These are phyloP conservation scores for Phytophthora crassamura DNA, from an alignment of 352 stramenopile species.

Conservation along the genomic window DNA sequence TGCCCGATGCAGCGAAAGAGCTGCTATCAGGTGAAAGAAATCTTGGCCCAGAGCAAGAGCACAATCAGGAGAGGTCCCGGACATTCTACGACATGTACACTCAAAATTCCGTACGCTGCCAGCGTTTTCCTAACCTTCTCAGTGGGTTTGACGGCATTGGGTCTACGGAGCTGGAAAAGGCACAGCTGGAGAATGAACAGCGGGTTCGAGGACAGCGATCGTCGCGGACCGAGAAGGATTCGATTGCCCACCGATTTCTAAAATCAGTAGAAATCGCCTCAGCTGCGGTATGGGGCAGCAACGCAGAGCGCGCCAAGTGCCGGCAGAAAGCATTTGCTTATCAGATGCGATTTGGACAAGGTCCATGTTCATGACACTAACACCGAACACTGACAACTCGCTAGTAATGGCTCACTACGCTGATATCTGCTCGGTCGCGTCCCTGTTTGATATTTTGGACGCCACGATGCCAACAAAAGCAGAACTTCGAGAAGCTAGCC, in stretches of 20 bases:
- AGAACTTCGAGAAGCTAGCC: slow-evolving; percentile 1
- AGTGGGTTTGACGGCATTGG: slow-evolving; percentile 3
- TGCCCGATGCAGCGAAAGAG: slow-evolving; percentile 6
- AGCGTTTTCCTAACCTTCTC: slow-evolving; percentile 4
- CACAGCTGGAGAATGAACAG: slow-evolving; percentile 11
- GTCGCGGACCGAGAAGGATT: neutral
- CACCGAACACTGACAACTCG: slow-evolving; percentile 5
- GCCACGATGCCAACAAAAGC: neutral
- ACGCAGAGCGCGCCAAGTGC: slow-evolving; percentile 7
- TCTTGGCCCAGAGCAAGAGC: too few species aligned
- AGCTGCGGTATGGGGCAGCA: slow-evolving; percentile 3
- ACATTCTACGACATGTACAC: slow-evolving; percentile 23
- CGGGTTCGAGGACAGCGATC: neutral
- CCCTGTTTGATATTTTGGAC: slow-evolving; percentile 13
- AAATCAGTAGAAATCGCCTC: slow-evolving; percentile 5
- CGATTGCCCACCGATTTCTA: neutral
- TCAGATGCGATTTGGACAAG: slow-evolving; percentile 13
- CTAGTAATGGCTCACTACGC: slow-evolving; percentile 15
- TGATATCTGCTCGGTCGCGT: slow-evolving; percentile 1
- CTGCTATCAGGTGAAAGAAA: too few species aligned
- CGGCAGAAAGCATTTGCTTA: slow-evolving; percentile 5
- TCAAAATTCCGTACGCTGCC: slow-evolving; percentile 1
- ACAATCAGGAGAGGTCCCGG: too few species aligned
- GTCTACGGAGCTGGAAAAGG: neutral
- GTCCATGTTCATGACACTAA: slow-evolving; percentile 18